phyloP scores from a whole-genome alignment of 2,329 filamentous ascomycete species.

The Stromatinia cepivora region DNA sequence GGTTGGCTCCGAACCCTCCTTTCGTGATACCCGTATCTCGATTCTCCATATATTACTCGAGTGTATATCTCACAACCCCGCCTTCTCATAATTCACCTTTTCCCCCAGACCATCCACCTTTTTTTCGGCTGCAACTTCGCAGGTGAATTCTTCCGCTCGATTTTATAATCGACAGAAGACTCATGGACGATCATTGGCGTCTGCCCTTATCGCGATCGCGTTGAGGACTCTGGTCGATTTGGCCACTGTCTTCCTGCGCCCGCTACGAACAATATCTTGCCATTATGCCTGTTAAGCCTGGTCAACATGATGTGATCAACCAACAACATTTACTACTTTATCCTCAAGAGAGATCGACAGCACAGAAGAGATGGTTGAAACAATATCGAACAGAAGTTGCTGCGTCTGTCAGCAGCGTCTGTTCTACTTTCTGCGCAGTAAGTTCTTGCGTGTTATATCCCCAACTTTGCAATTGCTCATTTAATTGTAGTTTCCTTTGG shows the following conservation, averaged over 20 bases:
- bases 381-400: conserved; percentile 79
- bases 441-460: conserved; percentile 32
- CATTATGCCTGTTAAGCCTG: conserved; percentile 44
- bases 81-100: conserved; percentile 21
- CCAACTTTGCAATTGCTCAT: conserved; percentile 22
- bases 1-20: conserved; percentile 13
- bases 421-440: conserved; percentile 74
- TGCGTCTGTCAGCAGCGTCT: conserved; percentile 72
- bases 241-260: conserved; percentile 48
- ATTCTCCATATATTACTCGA: conserved; percentile 11
- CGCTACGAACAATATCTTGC: conserved; percentile 44
- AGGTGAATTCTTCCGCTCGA: conserved; percentile 32
- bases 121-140: conserved; percentile 35
- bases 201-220: conserved; percentile 58
- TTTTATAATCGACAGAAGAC: conserved; percentile 37
- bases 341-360: conserved; percentile 25
- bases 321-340: conserved; percentile 25
- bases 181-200: conserved; percentile 56
- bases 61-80: conserved; percentile 30
- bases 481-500: conserved; percentile 64
- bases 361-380: conserved; percentile 61
- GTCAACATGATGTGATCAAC: conserved; percentile 33
- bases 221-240: conserved; percentile 58
- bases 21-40: conserved; percentile 13
- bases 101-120: conserved; percentile 29